phyloP scores from a whole-genome alignment of 2,329 filamentous ascomycete species.

The Fusarium mundagurra region DNA sequence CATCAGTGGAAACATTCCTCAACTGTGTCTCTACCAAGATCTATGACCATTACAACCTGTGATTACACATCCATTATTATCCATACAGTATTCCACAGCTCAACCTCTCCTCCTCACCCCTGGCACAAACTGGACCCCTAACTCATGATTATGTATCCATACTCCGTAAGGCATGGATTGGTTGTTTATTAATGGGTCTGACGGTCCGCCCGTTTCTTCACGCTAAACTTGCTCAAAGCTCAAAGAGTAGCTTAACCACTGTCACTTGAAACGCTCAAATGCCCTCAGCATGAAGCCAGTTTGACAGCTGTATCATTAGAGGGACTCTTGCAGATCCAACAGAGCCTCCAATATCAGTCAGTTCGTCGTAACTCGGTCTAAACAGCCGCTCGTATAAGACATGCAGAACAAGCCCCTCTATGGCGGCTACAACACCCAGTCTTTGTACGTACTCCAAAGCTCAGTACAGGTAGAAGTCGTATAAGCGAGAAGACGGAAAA shows the following conservation, averaged over 20 bases:
- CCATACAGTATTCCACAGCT: background rate
- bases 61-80: background rate
- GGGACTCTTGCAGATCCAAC: background rate
- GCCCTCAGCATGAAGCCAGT: background rate
- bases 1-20: background rate
- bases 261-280: constrained; percentile 31
- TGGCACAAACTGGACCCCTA: constrained; percentile 35
- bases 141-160: background rate
- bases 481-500: constrained; percentile 1
- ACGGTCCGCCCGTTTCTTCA: constrained; percentile 25
- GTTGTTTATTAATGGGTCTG: constrained; percentile 23
- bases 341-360: background rate
- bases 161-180: background rate
- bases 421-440: constrained; percentile 7
- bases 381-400: background rate
- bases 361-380: background rate
- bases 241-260: constrained; percentile 25
- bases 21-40: background rate
- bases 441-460: background rate
- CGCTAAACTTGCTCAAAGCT: constrained; percentile 33
- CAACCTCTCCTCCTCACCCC: background rate
- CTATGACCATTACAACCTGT: background rate
- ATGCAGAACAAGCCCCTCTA: constrained; percentile 3
- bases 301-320: background rate
- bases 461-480: background rate